phyloP scores from a whole-genome alignment of 2,329 filamentous ascomycete genomes.

The Cladophialophora carrionii region DNA sequence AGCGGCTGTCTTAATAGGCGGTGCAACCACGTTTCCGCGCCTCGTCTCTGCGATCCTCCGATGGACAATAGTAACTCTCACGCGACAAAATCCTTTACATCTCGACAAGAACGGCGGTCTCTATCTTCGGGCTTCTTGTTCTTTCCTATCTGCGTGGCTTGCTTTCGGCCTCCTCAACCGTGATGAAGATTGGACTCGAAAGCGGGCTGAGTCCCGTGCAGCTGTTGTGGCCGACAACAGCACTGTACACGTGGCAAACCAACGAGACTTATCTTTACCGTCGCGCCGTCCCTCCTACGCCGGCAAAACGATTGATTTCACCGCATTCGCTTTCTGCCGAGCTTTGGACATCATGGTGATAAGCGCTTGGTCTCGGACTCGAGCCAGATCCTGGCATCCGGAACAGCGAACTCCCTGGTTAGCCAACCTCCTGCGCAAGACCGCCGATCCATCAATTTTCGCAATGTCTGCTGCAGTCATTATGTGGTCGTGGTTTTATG shows the following conservation, averaged over 20 bases:
- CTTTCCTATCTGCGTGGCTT: conserved; percentile 55
- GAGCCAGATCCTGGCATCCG: conserved; percentile 31
- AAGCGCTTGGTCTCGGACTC: conserved; percentile 63
- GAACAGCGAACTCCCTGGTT: conserved; percentile 40
- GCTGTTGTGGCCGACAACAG: conserved; percentile 21
- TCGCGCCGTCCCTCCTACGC: conserved; percentile 51
- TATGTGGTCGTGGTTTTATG: conserved; percentile 90
- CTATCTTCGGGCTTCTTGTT: conserved; percentile 47
- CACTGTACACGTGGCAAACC: conserved; percentile 25
- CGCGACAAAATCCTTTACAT: background rate
- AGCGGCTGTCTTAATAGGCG: conserved; percentile 57
- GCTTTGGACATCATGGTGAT: conserved; percentile 73
- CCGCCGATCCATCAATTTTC: conserved; percentile 72
- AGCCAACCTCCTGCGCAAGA: conserved; percentile 48
- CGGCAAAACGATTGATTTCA: conserved; percentile 78
- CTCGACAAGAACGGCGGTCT: background rate
- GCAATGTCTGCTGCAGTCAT: conserved; percentile 71
- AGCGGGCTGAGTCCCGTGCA: conserved; percentile 29
- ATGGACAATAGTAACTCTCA: conserved; percentile 35
- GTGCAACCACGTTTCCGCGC: conserved; percentile 53
- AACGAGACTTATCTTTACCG: conserved; percentile 31
- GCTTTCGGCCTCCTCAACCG: conserved; percentile 55
- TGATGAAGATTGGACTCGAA: conserved; percentile 35
- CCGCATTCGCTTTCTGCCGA: conserved; percentile 73
- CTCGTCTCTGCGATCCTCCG: conserved; percentile 40